Evolutionary conservation across 202 grass and related monocot species (phyloP), one percentile per base, ranked within the genome.

Genomic region (Schoenoplectus tabernaemontani): DNA sequence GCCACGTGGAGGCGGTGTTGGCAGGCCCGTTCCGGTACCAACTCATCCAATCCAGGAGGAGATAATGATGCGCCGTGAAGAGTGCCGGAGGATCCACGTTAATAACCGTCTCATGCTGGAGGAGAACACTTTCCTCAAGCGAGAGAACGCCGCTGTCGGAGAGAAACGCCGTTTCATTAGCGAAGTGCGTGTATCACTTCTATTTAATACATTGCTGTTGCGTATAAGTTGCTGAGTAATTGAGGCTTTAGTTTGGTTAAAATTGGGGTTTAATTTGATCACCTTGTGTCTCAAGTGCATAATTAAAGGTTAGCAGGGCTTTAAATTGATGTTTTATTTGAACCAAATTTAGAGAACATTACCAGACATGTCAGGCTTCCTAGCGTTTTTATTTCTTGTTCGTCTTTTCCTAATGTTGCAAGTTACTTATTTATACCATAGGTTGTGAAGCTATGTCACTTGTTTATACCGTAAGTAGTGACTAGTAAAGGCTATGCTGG

Each of bases 21-120:
- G 19, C 1, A 17, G 59, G 41, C 42, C 66, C 17, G 8, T 57
- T 4, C 67, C 76, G 2, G 62, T 88, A 30, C 83, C 91, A 78
- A 87, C 87, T 0, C 77, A 61, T 63, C 84, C 71, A 42, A 70
- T 92, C 67, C 84, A 84, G 43, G 89, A 83, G 42, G 91, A 98
- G 71, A 26, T 95, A 30, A 85, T 86, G 74, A 64, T 84, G 36
- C 82, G 84, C 33, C 82, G 28, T 80, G 83, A 60, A 16, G 89
- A 95, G 83, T 87, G 87, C 30, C 82, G 82, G 10, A 87, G 89
- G 76, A 87, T 98, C 59, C 82, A 2, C 87, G 84, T 87, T 9
- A 89, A 91, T 22, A 98, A 95, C 60, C 78, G 83, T 5, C 78
- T n/a, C 33, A 72, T 92, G 16, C 80, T 84, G 9, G 91, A 95